Base-by-base conservation (phyloP, 1,284 basidiomycete genomes). In the Heterobasidion irregulare region DNA sequence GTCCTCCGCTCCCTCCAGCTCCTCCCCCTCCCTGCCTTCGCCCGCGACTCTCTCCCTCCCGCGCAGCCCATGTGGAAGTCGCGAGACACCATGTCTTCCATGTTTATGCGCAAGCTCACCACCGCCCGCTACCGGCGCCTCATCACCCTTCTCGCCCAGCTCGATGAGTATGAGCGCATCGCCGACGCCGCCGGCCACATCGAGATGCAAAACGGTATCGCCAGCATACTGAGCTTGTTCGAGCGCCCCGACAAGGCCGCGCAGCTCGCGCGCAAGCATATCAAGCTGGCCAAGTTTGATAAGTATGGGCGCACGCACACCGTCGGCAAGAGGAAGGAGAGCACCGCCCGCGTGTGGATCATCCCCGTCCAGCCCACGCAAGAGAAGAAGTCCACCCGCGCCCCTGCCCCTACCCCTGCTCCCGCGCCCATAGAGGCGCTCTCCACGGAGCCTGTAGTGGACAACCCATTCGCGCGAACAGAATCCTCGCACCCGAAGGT, bases 291-390 rank as follows among this genome's bases (percentile, higher is more conserved):
- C 45, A 66, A 72, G 35, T 70, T 91, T 55, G 94, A 96, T 66
- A 73, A 77, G 52, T 78, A 79, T 53, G 92, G 92, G 15, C 76
- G 94, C 54, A 84, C 85, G n/a, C 92, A 92, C 67, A 89, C 89
- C 0, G 67, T 88, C 45, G 94, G 94, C 32, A 81, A 83, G 70
- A 81, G 93, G 63, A 97, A 97, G 72, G 91, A 90, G 56, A 89
- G 88, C 63, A 76, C 84, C 1, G 92, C 94, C 19, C 80, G 93
- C 50, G 94, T 95, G 2, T 99, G 96, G 95, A 86, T 98, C 72
- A 89, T 98, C 54, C 86, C 88, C n/a, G 78, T 83, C 12, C 77
- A 81, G 56, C 61, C 66, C 18, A 62, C 67, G 8, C 48, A 57
- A 9, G 10, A 16, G 46, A 47, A 47, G 18, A 6, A 10, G 46